Conservation (phyloP, 495 filamentous ascomycete species). For the Talaromyces nanjingensis region DNA sequence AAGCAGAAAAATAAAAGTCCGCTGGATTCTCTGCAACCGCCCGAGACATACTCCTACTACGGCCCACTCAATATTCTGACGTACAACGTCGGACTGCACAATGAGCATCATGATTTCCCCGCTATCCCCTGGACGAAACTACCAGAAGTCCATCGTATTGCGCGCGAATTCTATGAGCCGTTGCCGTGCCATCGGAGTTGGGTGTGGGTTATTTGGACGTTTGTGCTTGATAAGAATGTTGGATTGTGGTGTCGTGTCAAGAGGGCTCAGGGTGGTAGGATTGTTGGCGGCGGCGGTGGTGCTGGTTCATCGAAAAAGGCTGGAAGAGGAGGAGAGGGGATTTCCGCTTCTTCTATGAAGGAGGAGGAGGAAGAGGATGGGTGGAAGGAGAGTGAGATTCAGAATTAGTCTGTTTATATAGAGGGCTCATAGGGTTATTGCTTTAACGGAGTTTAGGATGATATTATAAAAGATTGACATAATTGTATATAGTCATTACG, state of each 20-base stretch:
- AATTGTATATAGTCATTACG: not conserved
- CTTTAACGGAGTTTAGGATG: not conserved
- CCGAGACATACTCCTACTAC: slow-evolving; percentile 98
- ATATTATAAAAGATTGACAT: not conserved
- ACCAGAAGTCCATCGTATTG: slow-evolving; percentile 66
- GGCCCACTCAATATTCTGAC: slow-evolving; percentile 85
- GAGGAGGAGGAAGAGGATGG: slow-evolving; percentile 32
- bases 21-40: slow-evolving; percentile 48
- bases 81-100: slow-evolving; percentile 96
- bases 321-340: slow-evolving; percentile 28
- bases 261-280: slow-evolving; percentile 71
- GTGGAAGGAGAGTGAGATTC: slow-evolving; percentile 48
- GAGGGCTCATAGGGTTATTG: not conserved
- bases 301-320: not conserved
- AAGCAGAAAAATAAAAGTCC: slow-evolving; percentile 27
- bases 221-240: slow-evolving; percentile 81
- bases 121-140: slow-evolving; percentile 91
- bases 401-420: slow-evolving; percentile 23
- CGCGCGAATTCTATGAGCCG: slow-evolving; percentile 85
- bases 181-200: slow-evolving; percentile 85
- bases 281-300: slow-evolving; percentile 41
- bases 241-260: slow-evolving; percentile 91
- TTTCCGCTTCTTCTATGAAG: slow-evolving; percentile 29
- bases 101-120: slow-evolving; percentile 98
- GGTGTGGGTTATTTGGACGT: slow-evolving; percentile 89